These are phyloP conservation scores for Plenodomus biglobosus DNA, from an alignment of 2,329 filamentous ascomycete genomes.

Conservation along the genomic window DNA sequence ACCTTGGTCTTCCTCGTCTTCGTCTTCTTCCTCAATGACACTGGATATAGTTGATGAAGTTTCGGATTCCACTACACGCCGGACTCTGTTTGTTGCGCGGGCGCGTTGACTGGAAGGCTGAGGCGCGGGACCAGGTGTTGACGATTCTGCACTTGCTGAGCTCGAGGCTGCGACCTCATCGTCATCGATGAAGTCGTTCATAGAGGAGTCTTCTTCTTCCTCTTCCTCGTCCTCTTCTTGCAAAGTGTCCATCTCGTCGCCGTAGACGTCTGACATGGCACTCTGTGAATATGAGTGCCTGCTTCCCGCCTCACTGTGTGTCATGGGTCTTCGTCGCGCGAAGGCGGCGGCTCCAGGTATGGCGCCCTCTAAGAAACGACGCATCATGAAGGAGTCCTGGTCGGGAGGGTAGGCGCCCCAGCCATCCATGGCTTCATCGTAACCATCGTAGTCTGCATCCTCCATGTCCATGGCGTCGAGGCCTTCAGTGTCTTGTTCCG, in stretches of 20 bases:
- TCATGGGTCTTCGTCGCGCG: conserved; percentile 37
- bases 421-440: conserved; percentile 34
- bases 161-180: conserved; percentile 24
- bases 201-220: conserved; percentile 44
- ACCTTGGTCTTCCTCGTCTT: conserved; percentile 43
- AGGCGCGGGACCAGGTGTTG: conserved; percentile 34
- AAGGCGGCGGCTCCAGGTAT: conserved; percentile 22
- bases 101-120: conserved; percentile 29
- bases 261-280: conserved; percentile 44
- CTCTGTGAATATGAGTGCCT: conserved; percentile 46
- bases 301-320: conserved; percentile 48
- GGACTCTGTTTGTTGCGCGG: conserved; percentile 28
- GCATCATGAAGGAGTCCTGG: conserved; percentile 39
- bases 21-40: conserved; percentile 39
- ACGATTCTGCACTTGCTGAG: conserved; percentile 31
- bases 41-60: conserved; percentile 42
- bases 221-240: conserved; percentile 49
- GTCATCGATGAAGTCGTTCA: conserved; percentile 48
- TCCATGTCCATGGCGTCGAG: conserved; percentile 48
- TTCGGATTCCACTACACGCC: conserved; percentile 46
- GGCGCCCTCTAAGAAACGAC: conserved; percentile 34
- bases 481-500: conserved; percentile 45
- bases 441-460: conserved; percentile 38
- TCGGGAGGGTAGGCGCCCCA: conserved; percentile 37
- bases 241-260: conserved; percentile 47